Conservation (phyloP, 176 grass and related monocot species). For the maize (Zea mays) region DNA sequence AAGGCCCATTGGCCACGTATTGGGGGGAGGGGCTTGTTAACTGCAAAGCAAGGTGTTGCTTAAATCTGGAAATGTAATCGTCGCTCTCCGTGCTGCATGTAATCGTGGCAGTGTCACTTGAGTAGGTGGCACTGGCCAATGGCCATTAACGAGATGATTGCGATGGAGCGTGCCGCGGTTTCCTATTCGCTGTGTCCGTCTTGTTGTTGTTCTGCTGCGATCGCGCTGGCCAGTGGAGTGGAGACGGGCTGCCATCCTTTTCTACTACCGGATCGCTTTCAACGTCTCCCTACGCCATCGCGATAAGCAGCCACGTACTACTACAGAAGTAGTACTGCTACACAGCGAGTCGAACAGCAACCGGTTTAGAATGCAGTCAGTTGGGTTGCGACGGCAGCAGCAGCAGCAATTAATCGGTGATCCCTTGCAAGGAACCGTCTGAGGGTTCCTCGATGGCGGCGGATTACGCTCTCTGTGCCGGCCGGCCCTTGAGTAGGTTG, state of each 20-base stretch:
- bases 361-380: background rate
- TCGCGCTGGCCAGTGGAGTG: background rate
- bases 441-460: no score
- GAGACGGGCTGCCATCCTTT: background rate
- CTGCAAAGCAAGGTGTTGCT: no score
- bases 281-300: background rate
- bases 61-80: no score
- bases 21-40: no score
- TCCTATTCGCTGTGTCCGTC: background rate
- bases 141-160: slow-evolving; percentile 19
- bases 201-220: background rate
- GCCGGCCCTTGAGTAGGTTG: slow-evolving; percentile 46
- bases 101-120: background rate
- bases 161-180: slow-evolving; percentile 5
- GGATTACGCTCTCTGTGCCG: background rate
- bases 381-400: background rate
- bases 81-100: background rate
- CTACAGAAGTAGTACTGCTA: no score
- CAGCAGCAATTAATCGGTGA: background rate
- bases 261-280: background rate
- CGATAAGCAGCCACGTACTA: no score
- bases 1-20: no score
- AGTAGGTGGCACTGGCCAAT: slow-evolving; percentile 10
- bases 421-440: slow-evolving; percentile 40
- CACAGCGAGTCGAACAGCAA: background rate